Percentiles rank a stretch among this genome's conserved stretches.
Evolutionary conservation across 2,329 filamentous ascomycete genomes (phyloP).

Genomic region (Stromatinia cepivora): DNA sequence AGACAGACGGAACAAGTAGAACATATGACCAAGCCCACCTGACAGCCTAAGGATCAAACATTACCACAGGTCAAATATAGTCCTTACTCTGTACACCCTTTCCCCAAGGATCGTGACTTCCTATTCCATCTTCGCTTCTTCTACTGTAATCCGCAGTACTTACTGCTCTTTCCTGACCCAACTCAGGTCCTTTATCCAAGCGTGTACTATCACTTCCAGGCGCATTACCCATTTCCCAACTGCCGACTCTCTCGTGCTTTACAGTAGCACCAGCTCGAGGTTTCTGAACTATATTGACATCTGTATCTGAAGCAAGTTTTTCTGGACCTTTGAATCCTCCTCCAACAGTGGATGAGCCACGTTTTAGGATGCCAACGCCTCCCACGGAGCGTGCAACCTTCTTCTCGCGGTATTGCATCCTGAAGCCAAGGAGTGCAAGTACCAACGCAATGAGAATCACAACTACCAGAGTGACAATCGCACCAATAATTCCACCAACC

Average conservation of each 20-base stretch:
- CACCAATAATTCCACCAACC: slow-evolving; percentile 39
- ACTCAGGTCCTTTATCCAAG: slow-evolving; percentile 33
- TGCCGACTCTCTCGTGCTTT: slow-evolving; percentile 39
- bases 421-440: slow-evolving; percentile 34
- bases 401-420: slow-evolving; percentile 28
- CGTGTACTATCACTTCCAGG: slow-evolving; percentile 21
- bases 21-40: neutral
- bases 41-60: neutral
- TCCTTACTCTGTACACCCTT: slow-evolving; percentile 38
- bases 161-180: slow-evolving; percentile 29
- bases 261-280: slow-evolving; percentile 30
- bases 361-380: slow-evolving; percentile 24
- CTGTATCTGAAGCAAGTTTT: slow-evolving; percentile 38
- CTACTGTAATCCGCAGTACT: slow-evolving; percentile 33
- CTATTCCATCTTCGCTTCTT: slow-evolving; percentile 35
- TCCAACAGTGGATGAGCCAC: slow-evolving; percentile 22
- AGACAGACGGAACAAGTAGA: neutral
- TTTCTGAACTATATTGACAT: slow-evolving; percentile 33
- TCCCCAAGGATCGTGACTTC: slow-evolving; percentile 34
- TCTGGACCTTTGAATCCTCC: slow-evolving; percentile 40
- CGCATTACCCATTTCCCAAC: slow-evolving; percentile 39
- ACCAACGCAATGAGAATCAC: slow-evolving; percentile 25
- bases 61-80: slow-evolving; percentile 28
- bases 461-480: slow-evolving; percentile 32
- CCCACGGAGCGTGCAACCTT: slow-evolving; percentile 8